phyloP scores from a whole-genome alignment of 805 yeast genomes.

The Cyberlindnera amylophila region DNA sequence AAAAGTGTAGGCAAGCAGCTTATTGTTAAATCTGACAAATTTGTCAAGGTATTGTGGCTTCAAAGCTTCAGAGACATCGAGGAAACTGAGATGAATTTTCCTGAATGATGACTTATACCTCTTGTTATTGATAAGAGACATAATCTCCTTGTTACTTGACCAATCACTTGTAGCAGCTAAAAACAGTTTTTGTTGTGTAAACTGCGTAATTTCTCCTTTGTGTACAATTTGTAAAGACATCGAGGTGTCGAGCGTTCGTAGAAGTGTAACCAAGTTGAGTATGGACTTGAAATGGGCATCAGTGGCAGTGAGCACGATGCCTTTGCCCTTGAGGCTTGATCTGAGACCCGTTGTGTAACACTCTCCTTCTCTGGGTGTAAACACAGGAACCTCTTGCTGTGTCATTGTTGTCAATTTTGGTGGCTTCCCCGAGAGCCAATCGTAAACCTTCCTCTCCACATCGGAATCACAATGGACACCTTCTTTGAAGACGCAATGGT shows the following conservation, averaged over 20 bases:
- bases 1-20: slow-evolving; percentile 52
- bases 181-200: slow-evolving; percentile 6
- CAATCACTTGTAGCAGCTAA: background rate
- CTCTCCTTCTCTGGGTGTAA: background rate
- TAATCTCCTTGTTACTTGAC: slow-evolving; percentile 11
- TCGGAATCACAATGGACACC: background rate
- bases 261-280: slow-evolving; percentile 21
- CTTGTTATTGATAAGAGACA: background rate
- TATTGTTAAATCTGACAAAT: slow-evolving; percentile 36
- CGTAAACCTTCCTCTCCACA: slow-evolving; percentile 8
- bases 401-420: slow-evolving; percentile 1
- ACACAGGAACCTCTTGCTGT: background rate
- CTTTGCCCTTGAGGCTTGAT: slow-evolving; percentile 25
- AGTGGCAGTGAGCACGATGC: slow-evolving; percentile 29
- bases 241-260: slow-evolving; percentile 27
- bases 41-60: background rate
- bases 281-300: slow-evolving; percentile 23
- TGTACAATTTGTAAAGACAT: slow-evolving; percentile 32
- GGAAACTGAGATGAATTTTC: slow-evolving; percentile 27
- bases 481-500: slow-evolving; percentile 11
- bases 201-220: slow-evolving; percentile 24
- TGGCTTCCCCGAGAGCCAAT: slow-evolving; percentile 12
- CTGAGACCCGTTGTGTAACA: slow-evolving; percentile 7
- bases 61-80: slow-evolving; percentile 17
- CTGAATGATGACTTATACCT: background rate